Conservation (phyloP, 441 rosid species). For the Mallotus japonicus region DNA sequence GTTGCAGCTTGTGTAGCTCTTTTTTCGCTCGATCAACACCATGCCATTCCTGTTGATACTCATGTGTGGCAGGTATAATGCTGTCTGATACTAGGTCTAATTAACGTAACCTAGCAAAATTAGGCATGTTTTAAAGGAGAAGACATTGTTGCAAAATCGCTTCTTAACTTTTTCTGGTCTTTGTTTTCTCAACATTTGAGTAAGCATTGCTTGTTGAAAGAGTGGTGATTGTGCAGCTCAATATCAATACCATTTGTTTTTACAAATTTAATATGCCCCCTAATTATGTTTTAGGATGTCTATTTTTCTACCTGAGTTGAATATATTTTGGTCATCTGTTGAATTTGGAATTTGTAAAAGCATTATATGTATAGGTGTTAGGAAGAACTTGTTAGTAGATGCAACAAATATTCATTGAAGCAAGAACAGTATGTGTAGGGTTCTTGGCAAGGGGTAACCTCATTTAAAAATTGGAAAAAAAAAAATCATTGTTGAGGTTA, state of each 20-base stretch:
- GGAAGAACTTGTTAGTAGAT: conserved; percentile 5
- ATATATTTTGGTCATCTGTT: background rate
- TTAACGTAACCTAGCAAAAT: background rate
- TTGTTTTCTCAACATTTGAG: background rate
- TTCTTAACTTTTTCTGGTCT: background rate
- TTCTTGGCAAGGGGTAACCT: too few relatives aligned
- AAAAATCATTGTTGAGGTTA: background rate
- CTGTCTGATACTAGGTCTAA: background rate
- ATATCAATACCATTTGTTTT: background rate
- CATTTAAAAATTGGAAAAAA: too few relatives aligned
- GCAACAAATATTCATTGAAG: background rate
- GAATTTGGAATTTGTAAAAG: background rate
- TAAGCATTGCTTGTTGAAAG: background rate
- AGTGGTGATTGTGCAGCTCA: background rate
- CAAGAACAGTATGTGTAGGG: too few relatives aligned
- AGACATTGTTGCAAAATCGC: background rate
- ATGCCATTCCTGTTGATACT: conserved; percentile 91
- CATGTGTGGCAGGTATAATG: conserved; percentile 86
- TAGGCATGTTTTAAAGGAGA: background rate
- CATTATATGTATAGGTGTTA: background rate
- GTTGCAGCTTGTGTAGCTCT: conserved; percentile 92
- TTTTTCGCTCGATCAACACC: conserved; percentile 90
- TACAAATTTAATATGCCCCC: background rate
- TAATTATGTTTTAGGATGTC: background rate
- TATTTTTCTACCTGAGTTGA: background rate